These are phyloP conservation scores for Candida michaelii DNA, from an alignment of 805 yeast species.

Conservation along the genomic window DNA sequence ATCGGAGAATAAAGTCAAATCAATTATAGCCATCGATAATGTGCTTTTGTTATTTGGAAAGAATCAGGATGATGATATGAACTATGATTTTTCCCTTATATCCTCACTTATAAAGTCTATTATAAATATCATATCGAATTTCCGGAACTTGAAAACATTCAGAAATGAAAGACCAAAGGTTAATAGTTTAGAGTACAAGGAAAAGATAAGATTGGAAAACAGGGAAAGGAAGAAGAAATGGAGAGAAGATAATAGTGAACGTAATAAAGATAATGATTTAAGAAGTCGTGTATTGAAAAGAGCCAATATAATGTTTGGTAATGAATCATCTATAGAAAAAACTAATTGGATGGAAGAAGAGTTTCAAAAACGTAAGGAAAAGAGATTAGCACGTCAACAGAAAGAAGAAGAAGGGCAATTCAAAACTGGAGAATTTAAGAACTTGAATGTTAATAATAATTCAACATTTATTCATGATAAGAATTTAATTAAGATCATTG, in stretches of 20 bases:
- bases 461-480: constrained; percentile 15
- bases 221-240: constrained; percentile 78
- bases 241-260: constrained; percentile 75
- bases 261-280: constrained; percentile 86
- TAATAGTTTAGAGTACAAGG: constrained; percentile 45
- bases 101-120: constrained; percentile 19
- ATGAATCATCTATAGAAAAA: constrained; percentile 49
- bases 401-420: constrained; percentile 14
- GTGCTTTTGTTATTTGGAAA: constrained; percentile 16
- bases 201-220: constrained; percentile 63
- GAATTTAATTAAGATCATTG: constrained; percentile 16
- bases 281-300: constrained; percentile 74
- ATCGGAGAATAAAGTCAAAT: constrained; percentile 10
- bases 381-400: constrained; percentile 51
- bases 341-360: constrained; percentile 73
- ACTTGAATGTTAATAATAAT: constrained; percentile 9
- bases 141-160: constrained; percentile 20
- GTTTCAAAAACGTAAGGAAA: constrained; percentile 62
- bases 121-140: constrained; percentile 24
- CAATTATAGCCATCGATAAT: constrained; percentile 16
- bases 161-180: constrained; percentile 23
- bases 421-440: constrained; percentile 8
- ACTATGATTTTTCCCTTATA: constrained; percentile 14
- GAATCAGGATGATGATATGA: constrained; percentile 8
- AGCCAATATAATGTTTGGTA: constrained; percentile 68